Conservation (phyloP, 2,329 filamentous ascomycete species). For the Trichoderma breve region DNA sequence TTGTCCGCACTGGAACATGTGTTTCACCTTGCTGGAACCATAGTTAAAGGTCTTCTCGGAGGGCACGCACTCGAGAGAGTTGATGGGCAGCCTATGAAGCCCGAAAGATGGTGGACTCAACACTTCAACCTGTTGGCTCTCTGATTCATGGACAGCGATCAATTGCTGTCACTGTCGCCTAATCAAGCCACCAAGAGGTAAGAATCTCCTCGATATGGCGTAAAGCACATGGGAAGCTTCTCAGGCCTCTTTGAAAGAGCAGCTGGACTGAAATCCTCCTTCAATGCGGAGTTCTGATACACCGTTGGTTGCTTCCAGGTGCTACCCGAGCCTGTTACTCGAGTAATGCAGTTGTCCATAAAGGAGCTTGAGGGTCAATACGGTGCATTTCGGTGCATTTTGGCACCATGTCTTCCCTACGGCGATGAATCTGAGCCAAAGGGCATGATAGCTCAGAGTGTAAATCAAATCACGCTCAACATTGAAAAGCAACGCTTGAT, state of each 20-base stretch:
- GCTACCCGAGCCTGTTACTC: not conserved
- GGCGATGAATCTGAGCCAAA: not conserved
- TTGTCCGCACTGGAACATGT: not conserved
- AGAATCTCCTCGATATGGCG: not conserved
- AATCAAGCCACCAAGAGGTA: not conserved
- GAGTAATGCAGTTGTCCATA: not conserved
- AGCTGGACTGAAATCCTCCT: not conserved
- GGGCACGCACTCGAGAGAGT: not conserved
- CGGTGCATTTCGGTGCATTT: not conserved
- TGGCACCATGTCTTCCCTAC: not conserved
- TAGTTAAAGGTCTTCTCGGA: not conserved
- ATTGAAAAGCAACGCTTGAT: slow-evolving; percentile 77
- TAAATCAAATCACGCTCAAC: slow-evolving; percentile 42
- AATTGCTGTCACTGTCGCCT: not conserved
- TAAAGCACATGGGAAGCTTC: not conserved
- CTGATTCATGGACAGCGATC: not conserved
- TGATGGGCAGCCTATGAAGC: not conserved
- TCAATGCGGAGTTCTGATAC: not conserved
- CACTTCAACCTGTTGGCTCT: not conserved
- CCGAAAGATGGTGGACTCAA: not conserved
- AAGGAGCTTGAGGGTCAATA: not conserved
- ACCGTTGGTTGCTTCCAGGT: not conserved
- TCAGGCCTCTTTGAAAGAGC: not conserved
- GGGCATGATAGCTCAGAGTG: not conserved
- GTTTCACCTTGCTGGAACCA: not conserved